Evolutionary conservation across 192 early-diverging fungal species (phyloP).

Genomic region (Rhizophagus clarus): DNA sequence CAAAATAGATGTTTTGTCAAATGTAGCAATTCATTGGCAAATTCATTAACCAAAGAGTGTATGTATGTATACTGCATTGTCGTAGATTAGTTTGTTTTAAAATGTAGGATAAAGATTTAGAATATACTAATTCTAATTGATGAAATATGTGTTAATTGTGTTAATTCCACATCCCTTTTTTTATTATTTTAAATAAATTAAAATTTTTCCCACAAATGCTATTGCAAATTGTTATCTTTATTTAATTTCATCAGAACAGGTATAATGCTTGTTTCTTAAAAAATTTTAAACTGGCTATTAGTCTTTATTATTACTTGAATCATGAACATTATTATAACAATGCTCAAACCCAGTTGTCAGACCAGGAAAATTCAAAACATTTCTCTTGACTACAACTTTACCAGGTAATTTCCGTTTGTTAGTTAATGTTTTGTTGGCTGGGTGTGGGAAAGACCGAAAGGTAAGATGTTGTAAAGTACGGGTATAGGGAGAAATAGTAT

Average conservation of each 20-base stretch:
- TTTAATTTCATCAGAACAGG: no score
- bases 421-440: constrained; percentile 30
- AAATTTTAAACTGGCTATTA: not conserved
- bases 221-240: no score
- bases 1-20: not conserved
- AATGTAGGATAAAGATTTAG: not conserved
- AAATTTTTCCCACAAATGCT: not conserved
- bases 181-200: not conserved
- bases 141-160: not conserved
- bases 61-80: not conserved
- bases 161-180: not conserved
- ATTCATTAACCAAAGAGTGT: not conserved
- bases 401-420: constrained; percentile 18
- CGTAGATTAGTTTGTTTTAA: not conserved
- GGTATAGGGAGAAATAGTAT: constrained; percentile 86
- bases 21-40: not conserved
- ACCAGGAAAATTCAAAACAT: constrained; percentile 19
- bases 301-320: constrained; percentile 1
- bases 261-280: no score
- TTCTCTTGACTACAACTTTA: constrained; percentile 20
- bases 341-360: constrained; percentile 6
- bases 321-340: constrained; percentile 7
- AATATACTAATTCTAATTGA: not conserved
- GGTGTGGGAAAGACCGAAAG: constrained; percentile 63
- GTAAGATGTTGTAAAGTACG: constrained; percentile 79